Base-by-base conservation (phyloP, 192 early-diverging fungal genomes). In the Podila epigama region DNA sequence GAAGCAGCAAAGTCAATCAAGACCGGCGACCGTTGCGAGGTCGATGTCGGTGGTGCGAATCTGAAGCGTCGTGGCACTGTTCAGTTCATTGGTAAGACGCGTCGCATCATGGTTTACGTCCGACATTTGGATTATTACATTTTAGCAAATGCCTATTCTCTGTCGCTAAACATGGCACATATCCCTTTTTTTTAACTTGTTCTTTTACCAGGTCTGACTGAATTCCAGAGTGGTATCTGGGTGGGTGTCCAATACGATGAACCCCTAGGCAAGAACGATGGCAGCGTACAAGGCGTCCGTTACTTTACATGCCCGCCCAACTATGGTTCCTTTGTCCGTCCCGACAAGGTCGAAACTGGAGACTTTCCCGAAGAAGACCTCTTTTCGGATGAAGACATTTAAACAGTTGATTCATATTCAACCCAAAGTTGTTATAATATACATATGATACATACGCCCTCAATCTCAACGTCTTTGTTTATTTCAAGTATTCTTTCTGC, bases 181-280 rank as follows among this genome's bases (percentile, higher is more conserved):
- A 29, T 22, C 25, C 37, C 15, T 51, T 27, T 7, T 61, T 54
- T 39, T 60, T 25, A 55, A 20, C n/a, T 31, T 53, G 20, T 63
- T 63, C 62, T 20, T 13, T 32, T 25, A 29, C 34, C 69, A 83
- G 90, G 90, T 16, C 58, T 64, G 25, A 86, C 89, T 0, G 70
- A 88, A 59, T 96, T 98, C 70, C 91, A 96, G 68, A 80, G 89
- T 0, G 97, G 97, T 5, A 87, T 84, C 54, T 99, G 97, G 97
- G 89, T 97, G 20, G 97, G 97, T 61, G 80, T 99, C 18, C 89
- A 96, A 67, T 97, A 95, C 60, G 97, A 99, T 62, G 97, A 99
- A 68, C 97, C 97, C 0, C 69, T 97, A 42, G 97, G 97, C 29
- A 97, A 96, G 79, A 92, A 99, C 77, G 85, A 97, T 80, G 97